Evolutionary conservation across 352 stramenopile species (phyloP).

Genomic region (Phytophthora megakarya): DNA sequence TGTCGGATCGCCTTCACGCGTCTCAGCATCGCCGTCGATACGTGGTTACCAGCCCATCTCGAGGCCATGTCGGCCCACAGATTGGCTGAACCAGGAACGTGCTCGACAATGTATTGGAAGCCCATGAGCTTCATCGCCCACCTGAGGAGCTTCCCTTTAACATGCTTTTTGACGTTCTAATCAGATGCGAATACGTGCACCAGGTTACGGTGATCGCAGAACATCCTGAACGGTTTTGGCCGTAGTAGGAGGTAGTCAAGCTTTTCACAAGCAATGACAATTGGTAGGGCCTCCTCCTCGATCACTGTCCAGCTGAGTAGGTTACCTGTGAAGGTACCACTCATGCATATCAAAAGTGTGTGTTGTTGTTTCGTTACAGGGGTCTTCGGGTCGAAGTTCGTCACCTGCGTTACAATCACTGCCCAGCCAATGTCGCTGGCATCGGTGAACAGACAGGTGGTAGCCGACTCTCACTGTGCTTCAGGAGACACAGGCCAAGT

Average conservation of each 20-base stretch:
- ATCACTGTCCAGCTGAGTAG: not conserved
- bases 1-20: not conserved
- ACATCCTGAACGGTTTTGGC: conserved; percentile 6
- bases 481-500: too few relatives aligned
- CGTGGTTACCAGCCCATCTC: conserved; percentile 4
- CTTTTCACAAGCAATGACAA: conserved; percentile 6
- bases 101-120: conserved; percentile 17
- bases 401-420: conserved; percentile 1
- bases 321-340: conserved; percentile 1
- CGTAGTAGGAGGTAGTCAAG: conserved; percentile 10
- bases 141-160: not conserved
- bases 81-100: conserved; percentile 19
- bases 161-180: conserved; percentile 1
- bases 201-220: conserved; percentile 13
- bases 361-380: not conserved
- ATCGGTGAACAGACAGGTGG: conserved; percentile 3
- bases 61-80: conserved; percentile 17
- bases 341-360: not conserved
- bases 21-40: too few relatives aligned
- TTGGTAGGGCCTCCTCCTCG: conserved; percentile 2
- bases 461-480: too few relatives aligned
- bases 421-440: not conserved
- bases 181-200: conserved; percentile 3
- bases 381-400: not conserved
- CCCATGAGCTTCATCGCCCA: conserved; percentile 11